A percentile compares a stretch with the other conserved stretches of the same genome.
These are phyloP conservation scores for Mycena epipterygia DNA, from an alignment of 768 basidiomycete species.

Conservation along the genomic window DNA sequence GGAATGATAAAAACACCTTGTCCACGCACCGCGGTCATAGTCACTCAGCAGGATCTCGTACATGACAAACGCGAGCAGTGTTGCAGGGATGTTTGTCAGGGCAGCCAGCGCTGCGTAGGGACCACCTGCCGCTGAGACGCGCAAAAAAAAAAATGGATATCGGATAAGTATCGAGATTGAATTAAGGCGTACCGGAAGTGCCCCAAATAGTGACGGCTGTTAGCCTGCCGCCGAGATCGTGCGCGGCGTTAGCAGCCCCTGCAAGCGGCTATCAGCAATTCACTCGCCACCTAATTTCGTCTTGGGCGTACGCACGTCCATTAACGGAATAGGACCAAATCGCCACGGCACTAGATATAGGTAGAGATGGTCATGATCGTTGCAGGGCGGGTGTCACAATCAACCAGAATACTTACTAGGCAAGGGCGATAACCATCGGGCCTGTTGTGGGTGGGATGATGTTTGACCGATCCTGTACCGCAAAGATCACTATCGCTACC, in stretches of 20 bases:
- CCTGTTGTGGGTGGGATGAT: slow-evolving; percentile 65
- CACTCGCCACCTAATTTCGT: neutral
- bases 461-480: slow-evolving; percentile 70
- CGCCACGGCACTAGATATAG: slow-evolving; percentile 63
- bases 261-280: neutral
- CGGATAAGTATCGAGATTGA: neutral
- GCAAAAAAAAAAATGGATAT: too few species aligned
- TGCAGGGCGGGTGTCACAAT: neutral
- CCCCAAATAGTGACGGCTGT: slow-evolving; percentile 75
- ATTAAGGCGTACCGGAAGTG: slow-evolving; percentile 45
- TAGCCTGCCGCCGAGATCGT: slow-evolving; percentile 77
- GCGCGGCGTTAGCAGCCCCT: slow-evolving; percentile 74
- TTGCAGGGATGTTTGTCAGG: slow-evolving; percentile 77
- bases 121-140: slow-evolving; percentile 13
- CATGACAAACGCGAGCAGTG: slow-evolving; percentile 62
- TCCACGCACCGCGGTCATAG: slow-evolving; percentile 69
- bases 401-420: slow-evolving; percentile 65
- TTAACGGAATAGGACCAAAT: slow-evolving; percentile 74
- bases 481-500: slow-evolving; percentile 67
- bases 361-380: neutral
- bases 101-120: slow-evolving; percentile 76
- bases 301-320: slow-evolving; percentile 42
- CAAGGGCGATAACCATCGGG: slow-evolving; percentile 67
- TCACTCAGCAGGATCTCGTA: slow-evolving; percentile 73
- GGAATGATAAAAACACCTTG: neutral